Evolutionary conservation across 805 yeast genomes (phyloP), one percentile per base, ranked within the genome.

Genomic region (Kazachstania africana): DNA sequence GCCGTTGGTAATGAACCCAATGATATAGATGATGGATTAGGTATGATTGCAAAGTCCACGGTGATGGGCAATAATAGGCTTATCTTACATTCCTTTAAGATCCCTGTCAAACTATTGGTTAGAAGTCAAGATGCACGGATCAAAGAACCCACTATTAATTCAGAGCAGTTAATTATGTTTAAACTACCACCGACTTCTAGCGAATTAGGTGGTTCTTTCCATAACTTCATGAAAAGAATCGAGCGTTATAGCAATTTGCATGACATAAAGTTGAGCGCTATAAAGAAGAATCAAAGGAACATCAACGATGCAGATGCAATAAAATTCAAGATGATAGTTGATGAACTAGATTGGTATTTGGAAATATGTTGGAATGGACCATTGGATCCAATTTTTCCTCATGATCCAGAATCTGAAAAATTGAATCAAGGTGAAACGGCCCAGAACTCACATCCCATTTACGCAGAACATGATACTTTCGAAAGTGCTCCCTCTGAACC

Each of bases 71-170:
- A 31, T 21, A 44, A 37, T 21, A 51, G 49, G 35, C 57, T 70
- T 3, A 64, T 81, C 12, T 66, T 68, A 37, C 84, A 78, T 45
- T 67, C 80, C 6, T 74, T 76, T 44, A 72, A 73, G 31, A 69
- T 87, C 13, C 88, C 94, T 0, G 81, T 81, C 2, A 61, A 75
- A 41, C 59, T 81, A 26, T 45, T 80, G 34, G 68, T 73, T 36
- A 63, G 61, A 38, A 68, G 64, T 12, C 72, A 68, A 36, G 75
- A 72, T 34, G 64, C 65, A 10, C 47, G 65, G 29, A 59, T 72
- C 8, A 58, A 63, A 13, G 91, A 80, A 45, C 95, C 95, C 0
- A 70, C 66, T 43, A 55, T 76, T 27, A 62, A 63, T 27, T 58
- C 59, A 32, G 66, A 75, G 31, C 72, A 74, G 43, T 55, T 77